Conservation (phyloP, 768 basidiomycete genomes). For the Podaxis mareebaensis region DNA sequence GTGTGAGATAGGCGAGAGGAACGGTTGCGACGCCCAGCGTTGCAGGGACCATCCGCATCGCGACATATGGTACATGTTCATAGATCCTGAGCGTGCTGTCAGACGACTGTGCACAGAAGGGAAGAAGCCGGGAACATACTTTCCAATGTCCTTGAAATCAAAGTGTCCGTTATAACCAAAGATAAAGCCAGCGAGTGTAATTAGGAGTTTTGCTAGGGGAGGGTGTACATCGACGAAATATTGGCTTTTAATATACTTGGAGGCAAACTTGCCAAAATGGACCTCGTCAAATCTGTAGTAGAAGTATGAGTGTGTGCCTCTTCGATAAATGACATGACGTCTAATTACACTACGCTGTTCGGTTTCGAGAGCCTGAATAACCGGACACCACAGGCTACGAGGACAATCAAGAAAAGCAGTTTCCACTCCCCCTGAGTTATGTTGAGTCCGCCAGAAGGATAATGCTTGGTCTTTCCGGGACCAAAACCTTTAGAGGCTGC, state of each 20-base stretch:
- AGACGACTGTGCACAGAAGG: slow-evolving; percentile 8
- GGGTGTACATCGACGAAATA: slow-evolving; percentile 98
- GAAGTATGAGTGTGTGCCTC: slow-evolving; percentile 10
- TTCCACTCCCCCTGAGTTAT: slow-evolving; percentile 77
- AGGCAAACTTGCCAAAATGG: slow-evolving; percentile 97
- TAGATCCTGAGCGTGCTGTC: slow-evolving; percentile 56
- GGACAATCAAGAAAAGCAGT: slow-evolving; percentile 60
- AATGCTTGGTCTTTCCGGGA: slow-evolving; percentile 46
- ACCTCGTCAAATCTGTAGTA: slow-evolving; percentile 89
- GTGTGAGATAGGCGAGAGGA: slow-evolving; percentile 89
- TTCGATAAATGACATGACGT: slow-evolving; percentile 7
- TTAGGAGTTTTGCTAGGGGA: slow-evolving; percentile 92
- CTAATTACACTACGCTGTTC: slow-evolving; percentile 85
- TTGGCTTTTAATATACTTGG: slow-evolving; percentile 88
- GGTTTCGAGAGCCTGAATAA: slow-evolving; percentile 85
- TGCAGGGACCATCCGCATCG: slow-evolving; percentile 97
- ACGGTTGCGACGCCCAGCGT: slow-evolving; percentile 85
- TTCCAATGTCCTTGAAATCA: slow-evolving; percentile 97
- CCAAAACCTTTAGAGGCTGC: slow-evolving; percentile 67
- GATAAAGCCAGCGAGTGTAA: slow-evolving; percentile 86
- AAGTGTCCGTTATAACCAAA: slow-evolving; percentile 91
- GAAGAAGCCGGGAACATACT: slow-evolving; percentile 45
- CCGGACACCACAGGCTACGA: slow-evolving; percentile 80
- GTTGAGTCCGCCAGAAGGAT: slow-evolving; percentile 61
- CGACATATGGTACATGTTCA: slow-evolving; percentile 88